phyloP scores from a whole-genome alignment of 2,329 filamentous ascomycete genomes.

The Colletotrichum tofieldiae region DNA sequence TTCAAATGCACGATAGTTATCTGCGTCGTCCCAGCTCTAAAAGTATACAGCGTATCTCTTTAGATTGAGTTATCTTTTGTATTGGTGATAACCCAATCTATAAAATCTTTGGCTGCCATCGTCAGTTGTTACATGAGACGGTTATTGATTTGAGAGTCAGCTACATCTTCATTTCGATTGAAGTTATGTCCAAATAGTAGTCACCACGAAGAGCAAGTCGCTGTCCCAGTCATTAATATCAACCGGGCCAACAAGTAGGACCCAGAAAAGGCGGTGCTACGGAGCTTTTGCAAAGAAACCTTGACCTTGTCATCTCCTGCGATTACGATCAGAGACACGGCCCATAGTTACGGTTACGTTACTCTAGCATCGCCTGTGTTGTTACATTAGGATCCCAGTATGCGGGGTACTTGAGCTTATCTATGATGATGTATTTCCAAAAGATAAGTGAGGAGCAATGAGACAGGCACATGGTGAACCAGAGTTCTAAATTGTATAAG shows the following conservation, averaged over 20 bases:
- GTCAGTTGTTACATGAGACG: too few species aligned
- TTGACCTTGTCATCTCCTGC: background rate
- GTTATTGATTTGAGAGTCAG: too few species aligned
- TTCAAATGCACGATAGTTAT: background rate
- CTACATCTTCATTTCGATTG: background rate
- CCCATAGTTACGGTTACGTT: constrained; percentile 14
- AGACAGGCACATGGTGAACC: background rate
- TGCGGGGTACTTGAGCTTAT: constrained; percentile 15
- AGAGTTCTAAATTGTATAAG: background rate
- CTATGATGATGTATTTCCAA: constrained; percentile 1
- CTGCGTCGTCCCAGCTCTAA: background rate
- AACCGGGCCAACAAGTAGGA: background rate
- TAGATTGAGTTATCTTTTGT: background rate
- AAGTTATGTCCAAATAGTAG: too few species aligned
- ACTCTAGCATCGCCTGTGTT: background rate
- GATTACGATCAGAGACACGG: background rate
- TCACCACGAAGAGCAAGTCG: background rate
- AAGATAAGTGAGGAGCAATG: background rate
- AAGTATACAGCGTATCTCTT: background rate
- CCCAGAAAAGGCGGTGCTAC: background rate
- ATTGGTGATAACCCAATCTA: too few species aligned
- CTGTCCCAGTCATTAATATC: background rate
- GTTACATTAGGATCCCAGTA: constrained; percentile 12
- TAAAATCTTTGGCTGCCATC: too few species aligned
- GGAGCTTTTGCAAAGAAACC: background rate